Evolutionary conservation across 2,329 filamentous ascomycete species (phyloP).

Genomic region (Geosmithia morbida): DNA sequence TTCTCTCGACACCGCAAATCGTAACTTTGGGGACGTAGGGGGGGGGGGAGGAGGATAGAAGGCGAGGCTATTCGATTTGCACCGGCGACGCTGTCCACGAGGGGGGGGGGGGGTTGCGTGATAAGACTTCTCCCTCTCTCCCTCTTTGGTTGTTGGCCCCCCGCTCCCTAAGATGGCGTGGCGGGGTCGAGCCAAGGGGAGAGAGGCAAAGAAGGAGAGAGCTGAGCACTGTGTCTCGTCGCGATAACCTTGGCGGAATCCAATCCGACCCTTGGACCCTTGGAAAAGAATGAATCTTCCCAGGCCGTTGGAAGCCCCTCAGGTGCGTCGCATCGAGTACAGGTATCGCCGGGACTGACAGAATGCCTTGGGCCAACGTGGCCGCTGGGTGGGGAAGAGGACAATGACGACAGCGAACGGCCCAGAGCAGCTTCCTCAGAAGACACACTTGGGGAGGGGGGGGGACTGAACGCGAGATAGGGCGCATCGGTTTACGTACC

Average conservation of each 20-base stretch:
- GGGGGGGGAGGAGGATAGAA: not conserved
- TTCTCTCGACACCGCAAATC: not conserved
- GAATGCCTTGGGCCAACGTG: not conserved
- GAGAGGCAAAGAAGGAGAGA: not conserved
- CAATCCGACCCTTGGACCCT: not conserved
- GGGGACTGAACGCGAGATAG: not conserved
- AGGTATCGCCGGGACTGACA: not conserved
- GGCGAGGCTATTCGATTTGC: not conserved
- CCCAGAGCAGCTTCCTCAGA: not conserved
- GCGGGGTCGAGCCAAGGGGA: conserved; percentile 1
- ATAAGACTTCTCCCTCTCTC: not conserved
- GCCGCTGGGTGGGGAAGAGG: not conserved
- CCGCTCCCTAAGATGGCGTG: conserved; percentile 2
- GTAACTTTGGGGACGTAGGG: not conserved
- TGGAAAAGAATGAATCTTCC: not conserved
- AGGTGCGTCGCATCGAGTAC: not conserved
- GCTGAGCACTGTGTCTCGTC: not conserved
- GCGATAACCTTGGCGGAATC: not conserved
- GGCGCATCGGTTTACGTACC: not conserved
- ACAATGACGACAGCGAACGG: conserved; percentile 2
- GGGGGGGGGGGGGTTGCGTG: not conserved
- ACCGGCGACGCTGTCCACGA: not conserved
- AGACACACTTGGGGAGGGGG: not conserved
- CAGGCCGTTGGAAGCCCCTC: not conserved
- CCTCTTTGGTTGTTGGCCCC: not conserved